phyloP scores from a whole-genome alignment of 106 monocot species.

The Allium cepa region DNA sequence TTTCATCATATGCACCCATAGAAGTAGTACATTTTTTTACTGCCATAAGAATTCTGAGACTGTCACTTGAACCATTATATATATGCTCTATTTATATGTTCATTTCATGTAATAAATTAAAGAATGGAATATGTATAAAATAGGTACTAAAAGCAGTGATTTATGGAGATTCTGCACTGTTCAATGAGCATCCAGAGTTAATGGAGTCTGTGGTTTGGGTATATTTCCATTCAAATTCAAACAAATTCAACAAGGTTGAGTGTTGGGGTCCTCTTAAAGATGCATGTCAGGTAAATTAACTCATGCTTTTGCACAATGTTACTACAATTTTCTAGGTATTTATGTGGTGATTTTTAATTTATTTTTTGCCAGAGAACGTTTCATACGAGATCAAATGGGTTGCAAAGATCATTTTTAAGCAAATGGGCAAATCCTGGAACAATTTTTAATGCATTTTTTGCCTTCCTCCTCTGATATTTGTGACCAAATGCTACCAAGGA shows the following conservation, averaged over 20 bases:
- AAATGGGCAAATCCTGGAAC: slow-evolving; percentile 33
- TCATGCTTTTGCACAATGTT: not conserved
- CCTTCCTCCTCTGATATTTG: slow-evolving; percentile 58
- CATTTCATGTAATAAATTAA: no score
- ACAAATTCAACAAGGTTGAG: slow-evolving; percentile 68
- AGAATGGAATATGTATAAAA: not conserved
- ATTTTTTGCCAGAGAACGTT: slow-evolving; percentile 39
- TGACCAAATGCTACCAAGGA: slow-evolving; percentile 1
- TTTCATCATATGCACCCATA: no score
- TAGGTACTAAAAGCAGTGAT: slow-evolving; percentile 89
- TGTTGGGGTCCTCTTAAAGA: slow-evolving; percentile 93
- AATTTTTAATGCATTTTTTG: slow-evolving; percentile 48
- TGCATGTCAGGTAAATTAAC: slow-evolving; percentile 47
- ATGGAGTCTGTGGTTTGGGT: slow-evolving; percentile 77
- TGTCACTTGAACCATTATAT: no score
- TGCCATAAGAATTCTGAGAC: no score
- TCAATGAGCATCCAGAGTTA: slow-evolving; percentile 58
- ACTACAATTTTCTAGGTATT: no score
- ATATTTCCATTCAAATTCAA: slow-evolving; percentile 79
- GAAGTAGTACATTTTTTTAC: no score
- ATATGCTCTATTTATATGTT: no score
- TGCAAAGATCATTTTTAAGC: not conserved
- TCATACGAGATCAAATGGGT: slow-evolving; percentile 5
- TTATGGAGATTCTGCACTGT: slow-evolving; percentile 69
- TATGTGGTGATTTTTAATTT: not conserved